Evolutionary conservation across 495 filamentous ascomycete genomes (phyloP).

Genomic region (Xylaria scruposa): DNA sequence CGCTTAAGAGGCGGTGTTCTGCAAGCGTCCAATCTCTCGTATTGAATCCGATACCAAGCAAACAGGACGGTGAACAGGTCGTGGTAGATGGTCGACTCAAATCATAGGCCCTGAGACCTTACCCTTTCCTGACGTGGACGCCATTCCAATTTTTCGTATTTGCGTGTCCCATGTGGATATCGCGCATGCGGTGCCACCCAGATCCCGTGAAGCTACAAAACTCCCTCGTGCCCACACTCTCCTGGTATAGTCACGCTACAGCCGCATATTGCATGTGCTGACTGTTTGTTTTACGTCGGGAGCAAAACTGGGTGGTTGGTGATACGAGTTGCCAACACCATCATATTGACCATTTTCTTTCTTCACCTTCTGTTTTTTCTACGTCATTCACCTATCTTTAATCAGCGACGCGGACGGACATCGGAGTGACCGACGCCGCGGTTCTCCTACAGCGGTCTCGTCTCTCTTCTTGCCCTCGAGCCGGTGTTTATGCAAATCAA

Average conservation of each 20-base stretch:
- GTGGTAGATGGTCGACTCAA: conserved; percentile 31
- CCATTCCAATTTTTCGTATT: conserved; percentile 46
- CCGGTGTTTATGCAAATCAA: conserved; percentile 17
- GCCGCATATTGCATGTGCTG: not conserved
- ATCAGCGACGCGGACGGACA: conserved; percentile 11
- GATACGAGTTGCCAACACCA: conserved; percentile 15
- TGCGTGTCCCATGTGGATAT: conserved; percentile 37
- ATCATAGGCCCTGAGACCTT: conserved; percentile 40
- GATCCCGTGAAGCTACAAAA: conserved; percentile 42
- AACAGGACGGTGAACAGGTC: not conserved
- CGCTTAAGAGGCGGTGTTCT: conserved; percentile 8
- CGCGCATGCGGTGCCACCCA: conserved; percentile 26
- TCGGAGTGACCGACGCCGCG: conserved; percentile 22
- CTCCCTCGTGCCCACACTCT: conserved; percentile 38
- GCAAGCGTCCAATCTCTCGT: conserved; percentile 17
- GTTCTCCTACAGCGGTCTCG: not conserved
- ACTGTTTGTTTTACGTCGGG: conserved; percentile 17
- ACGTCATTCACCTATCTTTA: conserved; percentile 21
- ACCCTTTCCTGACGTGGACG: conserved; percentile 36
- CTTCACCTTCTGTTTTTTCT: not conserved
- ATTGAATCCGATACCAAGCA: conserved; percentile 22
- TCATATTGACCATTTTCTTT: conserved; percentile 6
- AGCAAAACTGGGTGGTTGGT: conserved; percentile 25
- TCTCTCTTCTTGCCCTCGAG: not conserved
- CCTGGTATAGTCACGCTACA: conserved; percentile 22